Conservation (phyloP, 805 yeast genomes). For the Ascoidea asiatica region DNA sequence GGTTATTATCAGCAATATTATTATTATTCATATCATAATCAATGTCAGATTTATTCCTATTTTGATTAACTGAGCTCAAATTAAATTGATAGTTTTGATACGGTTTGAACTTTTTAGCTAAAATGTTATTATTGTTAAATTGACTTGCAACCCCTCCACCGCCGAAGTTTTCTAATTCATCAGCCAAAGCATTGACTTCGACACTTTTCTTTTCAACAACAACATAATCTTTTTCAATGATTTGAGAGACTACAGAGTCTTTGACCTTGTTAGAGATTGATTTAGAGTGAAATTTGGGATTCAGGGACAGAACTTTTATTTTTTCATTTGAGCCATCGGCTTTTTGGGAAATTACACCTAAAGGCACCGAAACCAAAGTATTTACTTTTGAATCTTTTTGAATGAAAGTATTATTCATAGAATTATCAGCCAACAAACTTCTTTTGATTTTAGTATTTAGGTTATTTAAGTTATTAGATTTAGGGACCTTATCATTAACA, state of each 20-base stretch:
- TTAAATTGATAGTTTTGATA: too few species aligned
- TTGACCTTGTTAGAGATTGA: too few species aligned
- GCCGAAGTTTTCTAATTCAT: conserved; percentile 64
- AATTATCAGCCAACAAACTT: background rate
- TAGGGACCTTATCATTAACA: background rate
- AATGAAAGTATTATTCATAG: background rate
- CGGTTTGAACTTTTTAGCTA: too few species aligned
- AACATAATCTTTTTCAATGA: conserved; percentile 75
- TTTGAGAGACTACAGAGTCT: conserved; percentile 23
- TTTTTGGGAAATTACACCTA: too few species aligned
- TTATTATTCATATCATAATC: background rate
- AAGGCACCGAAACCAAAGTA: too few species aligned
- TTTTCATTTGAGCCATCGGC: too few species aligned
- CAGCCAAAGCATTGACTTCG: conserved; percentile 92
- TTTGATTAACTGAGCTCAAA: conserved; percentile 10
- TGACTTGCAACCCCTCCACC: conserved; percentile 34
- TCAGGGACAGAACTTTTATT: too few species aligned
- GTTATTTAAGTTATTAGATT: background rate
- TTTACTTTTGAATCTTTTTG: too few species aligned
- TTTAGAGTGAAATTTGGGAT: too few species aligned
- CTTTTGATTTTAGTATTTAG: background rate
- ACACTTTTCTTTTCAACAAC: conserved; percentile 91
- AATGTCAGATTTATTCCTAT: background rate
- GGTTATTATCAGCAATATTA: background rate
- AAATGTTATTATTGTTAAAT: conserved; percentile 12